These are phyloP conservation scores for Alternaria incomplexa DNA, from an alignment of 2,329 filamentous ascomycete genomes.

Conservation along the genomic window DNA sequence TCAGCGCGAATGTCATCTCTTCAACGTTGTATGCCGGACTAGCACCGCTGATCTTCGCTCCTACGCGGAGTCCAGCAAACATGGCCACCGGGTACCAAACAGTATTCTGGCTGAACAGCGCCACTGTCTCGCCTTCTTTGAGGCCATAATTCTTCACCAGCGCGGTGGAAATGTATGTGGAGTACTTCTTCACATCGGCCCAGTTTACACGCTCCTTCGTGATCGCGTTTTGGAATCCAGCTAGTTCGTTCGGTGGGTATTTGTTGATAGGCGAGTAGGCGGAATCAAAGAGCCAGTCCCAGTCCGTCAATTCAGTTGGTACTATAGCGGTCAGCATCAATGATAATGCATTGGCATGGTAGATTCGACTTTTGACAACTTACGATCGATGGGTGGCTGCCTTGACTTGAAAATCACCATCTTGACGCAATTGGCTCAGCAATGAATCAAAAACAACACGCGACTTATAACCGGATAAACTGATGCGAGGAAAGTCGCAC, in stretches of 20 bases:
- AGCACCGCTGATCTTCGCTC: constrained; percentile 66
- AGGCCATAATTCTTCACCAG: constrained; percentile 63
- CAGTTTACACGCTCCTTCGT: constrained; percentile 66
- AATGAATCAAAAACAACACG: not conserved
- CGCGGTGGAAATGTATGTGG: constrained; percentile 66
- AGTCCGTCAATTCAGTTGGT: constrained; percentile 61
- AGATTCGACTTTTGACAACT: not conserved
- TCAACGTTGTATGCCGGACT: constrained; percentile 71
- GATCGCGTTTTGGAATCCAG: constrained; percentile 63
- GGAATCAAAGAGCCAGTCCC: constrained; percentile 68
- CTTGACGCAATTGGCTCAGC: constrained; percentile 1
- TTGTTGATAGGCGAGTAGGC: constrained; percentile 57
- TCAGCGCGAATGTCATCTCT: constrained; percentile 70
- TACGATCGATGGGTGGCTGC: constrained; percentile 53
- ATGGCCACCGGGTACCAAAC: constrained; percentile 72
- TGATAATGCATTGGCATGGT: not conserved
- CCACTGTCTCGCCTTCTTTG: constrained; percentile 61
- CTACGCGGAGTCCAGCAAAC: constrained; percentile 61
- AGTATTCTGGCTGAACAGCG: constrained; percentile 68
- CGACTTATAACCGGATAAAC: not conserved
- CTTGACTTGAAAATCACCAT: constrained; percentile 52
- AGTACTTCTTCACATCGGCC: constrained; percentile 62
- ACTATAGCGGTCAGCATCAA: constrained; percentile 48
- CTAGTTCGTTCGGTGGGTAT: constrained; percentile 49
- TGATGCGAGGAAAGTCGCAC: not conserved